phyloP scores from a whole-genome alignment of 345 rosid genomes.

The Eucalyptus tenuipes region DNA sequence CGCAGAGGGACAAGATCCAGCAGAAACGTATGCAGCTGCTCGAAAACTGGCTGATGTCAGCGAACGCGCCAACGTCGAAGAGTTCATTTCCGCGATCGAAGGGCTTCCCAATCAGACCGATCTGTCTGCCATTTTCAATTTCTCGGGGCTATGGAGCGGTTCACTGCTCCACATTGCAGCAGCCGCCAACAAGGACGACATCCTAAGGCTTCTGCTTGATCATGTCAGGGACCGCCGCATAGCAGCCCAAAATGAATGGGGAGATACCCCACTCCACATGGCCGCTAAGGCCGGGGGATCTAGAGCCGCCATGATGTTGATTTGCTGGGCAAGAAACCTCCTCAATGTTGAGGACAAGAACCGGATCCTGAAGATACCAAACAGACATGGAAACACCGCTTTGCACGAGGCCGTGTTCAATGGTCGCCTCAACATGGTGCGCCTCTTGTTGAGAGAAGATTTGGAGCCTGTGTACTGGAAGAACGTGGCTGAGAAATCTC shows the following conservation, averaged over 20 bases:
- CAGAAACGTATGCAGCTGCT: fast-evolving
- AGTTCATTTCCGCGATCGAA: fast-evolving
- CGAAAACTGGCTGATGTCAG: not conserved
- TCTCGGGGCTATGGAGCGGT: not conserved
- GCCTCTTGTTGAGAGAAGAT: not conserved
- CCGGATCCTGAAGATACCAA: not conserved
- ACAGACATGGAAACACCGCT: not conserved
- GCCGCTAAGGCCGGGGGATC: no score
- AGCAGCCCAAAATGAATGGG: not conserved
- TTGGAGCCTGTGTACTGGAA: not conserved
- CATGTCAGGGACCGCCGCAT: fast-evolving
- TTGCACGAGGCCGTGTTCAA: not conserved
- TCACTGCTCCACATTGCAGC: not conserved
- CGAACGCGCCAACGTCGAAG: fast-evolving
- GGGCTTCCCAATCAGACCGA: fast-evolving
- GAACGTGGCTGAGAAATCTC: not conserved
- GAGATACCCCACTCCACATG: no score
- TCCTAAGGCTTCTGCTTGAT: not conserved
- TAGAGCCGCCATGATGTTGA: no score
- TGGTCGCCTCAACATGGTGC: not conserved
- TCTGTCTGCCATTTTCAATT: not conserved
- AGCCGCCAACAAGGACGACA: not conserved
- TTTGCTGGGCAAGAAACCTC: no score
- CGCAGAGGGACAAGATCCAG: not conserved
- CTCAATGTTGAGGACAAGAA: not conserved